Base-by-base conservation (phyloP, 345 rosid species). In the Iberis pinnata region DNA sequence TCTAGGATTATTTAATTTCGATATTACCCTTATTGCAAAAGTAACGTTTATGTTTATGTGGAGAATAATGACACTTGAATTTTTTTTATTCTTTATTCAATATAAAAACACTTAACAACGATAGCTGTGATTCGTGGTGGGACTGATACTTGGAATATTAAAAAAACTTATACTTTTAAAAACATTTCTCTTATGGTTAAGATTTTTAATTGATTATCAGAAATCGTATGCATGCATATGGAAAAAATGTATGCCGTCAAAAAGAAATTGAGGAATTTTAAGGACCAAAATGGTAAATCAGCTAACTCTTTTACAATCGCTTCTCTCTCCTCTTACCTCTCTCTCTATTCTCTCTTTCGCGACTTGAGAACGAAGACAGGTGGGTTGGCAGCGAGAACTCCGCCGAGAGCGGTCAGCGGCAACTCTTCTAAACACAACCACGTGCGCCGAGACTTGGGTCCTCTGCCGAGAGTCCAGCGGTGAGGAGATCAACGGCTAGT, bases 11-110 rank as follows among this genome's bases (percentile, higher is more conserved):
- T 12, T n/a, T 51, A n/a, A 13, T 8, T 19, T 51, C 18, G 7
- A 1, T 36, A 39, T 60, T 67, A 60, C 71, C 66, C 61, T 47
- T 53, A 47, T 40, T 67, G 71, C 50, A 39, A 67, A 67, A 67
- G 71, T n/a, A 9, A 53, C 13, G 12, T 27, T 46, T n/a, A 35
- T 16, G 15, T 22, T 40, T 33, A 20, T 11, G 27, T 22, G 7
- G 12, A 48, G 22, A 56, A 42, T 64, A 47, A 38, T 20, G 57
- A 50, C 68, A 54, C 41, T 17, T 20, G 69, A 47, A 29, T 41
- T 39, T 37, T 15, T 9, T 63, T 46, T 43, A 35, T 46, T 24
- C 4, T 18, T 5, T 18, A 17, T 38, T 12, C 18, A 14, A 44
- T 10, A 7, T 53, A 22, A 47, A 37, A 12, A 57, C 35, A 65